phyloP scores from a whole-genome alignment of 495 filamentous ascomycete genomes.

The Xeromyces bisporus region DNA sequence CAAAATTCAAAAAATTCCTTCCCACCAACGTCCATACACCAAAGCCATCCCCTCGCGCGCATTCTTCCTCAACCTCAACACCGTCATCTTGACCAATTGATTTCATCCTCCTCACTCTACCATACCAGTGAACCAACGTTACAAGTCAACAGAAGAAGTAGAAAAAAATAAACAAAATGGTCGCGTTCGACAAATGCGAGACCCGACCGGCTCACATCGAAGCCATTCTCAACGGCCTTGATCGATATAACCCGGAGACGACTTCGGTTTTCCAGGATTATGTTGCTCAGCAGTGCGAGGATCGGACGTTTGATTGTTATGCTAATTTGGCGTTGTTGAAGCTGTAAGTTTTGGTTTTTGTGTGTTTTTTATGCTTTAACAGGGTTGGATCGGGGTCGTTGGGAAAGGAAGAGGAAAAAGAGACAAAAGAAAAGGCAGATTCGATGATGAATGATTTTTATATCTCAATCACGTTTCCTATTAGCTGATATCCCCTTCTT shows the following conservation, averaged over 20 bases:
- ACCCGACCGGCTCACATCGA: slow-evolving; percentile 77
- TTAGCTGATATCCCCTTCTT: slow-evolving; percentile 56
- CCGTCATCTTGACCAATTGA: too few relatives aligned
- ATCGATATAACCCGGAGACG: slow-evolving; percentile 97
- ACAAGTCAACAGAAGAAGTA: neutral
- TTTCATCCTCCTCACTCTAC: neutral
- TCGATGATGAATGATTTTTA: slow-evolving; percentile 46
- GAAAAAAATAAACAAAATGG: slow-evolving; percentile 18
- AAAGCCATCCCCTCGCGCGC: too few relatives aligned
- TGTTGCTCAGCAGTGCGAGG: slow-evolving; percentile 86
- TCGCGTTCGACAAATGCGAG: slow-evolving; percentile 38
- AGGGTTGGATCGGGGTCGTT: too few relatives aligned
- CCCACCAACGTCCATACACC: too few relatives aligned
- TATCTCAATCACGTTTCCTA: slow-evolving; percentile 80
- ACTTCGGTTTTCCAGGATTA: slow-evolving; percentile 90
- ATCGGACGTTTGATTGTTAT: slow-evolving; percentile 83
- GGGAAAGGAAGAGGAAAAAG: too few relatives aligned
- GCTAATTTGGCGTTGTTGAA: slow-evolving; percentile 92
- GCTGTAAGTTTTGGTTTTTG: slow-evolving; percentile 52
- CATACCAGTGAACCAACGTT: neutral
- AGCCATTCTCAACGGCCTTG: slow-evolving; percentile 78
- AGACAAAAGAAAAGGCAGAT: too few relatives aligned
- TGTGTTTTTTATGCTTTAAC: slow-evolving; percentile 1
- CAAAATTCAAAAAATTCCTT: too few relatives aligned
- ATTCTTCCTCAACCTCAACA: too few relatives aligned